Base-by-base conservation (phyloP, 1,284 basidiomycete genomes). In the Pholiota adiposa region DNA sequence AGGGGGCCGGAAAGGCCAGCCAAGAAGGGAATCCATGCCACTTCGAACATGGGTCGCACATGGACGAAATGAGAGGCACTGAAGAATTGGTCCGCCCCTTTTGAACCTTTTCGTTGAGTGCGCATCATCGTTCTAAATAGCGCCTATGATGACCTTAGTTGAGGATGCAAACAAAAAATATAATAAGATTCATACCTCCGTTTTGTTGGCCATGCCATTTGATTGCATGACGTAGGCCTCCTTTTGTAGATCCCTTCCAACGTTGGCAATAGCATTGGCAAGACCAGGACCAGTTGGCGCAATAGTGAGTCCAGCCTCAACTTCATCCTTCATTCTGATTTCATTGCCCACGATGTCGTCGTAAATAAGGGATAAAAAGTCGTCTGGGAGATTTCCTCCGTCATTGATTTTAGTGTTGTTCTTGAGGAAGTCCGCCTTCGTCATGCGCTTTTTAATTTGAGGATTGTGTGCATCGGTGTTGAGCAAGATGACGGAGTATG, bases 371-470 rank as follows among this genome's bases (percentile, higher is more conserved):
- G 78, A 81, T 36, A 98, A 73, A 49, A 92, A 79, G 23, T 96
- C 93, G 68, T 97, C 94, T 0, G 95, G 93, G 50, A 98, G 83
- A 74, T 96, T 90, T 46, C 83, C 80, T 54, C 86, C 87, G 69
- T 98, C 95, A 70, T 98, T 97, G 76, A 98, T 98, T 9, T 94
- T 94, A 40, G 93, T 85, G 71, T 97, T 98, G 75, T 97, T 98
- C 75, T 90, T 92, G 69, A 94, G 73, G 74, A 98, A 98, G 65
- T 95, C 95, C 11, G 77, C 75, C 70, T 91, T 94, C 0, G 93
- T 91, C 96, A 98, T 98, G 46, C 94, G 86, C 65, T 88, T 86
- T 78, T 97, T 98, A 53, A 97, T 82, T 73, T 96, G 94, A 38
- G 94, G 94, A 76, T 89, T 98, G 76, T 97, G 93, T 18, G 93